phyloP scores from a whole-genome alignment of 495 filamentous ascomycete genomes.

The Pyrenula massariospora region DNA sequence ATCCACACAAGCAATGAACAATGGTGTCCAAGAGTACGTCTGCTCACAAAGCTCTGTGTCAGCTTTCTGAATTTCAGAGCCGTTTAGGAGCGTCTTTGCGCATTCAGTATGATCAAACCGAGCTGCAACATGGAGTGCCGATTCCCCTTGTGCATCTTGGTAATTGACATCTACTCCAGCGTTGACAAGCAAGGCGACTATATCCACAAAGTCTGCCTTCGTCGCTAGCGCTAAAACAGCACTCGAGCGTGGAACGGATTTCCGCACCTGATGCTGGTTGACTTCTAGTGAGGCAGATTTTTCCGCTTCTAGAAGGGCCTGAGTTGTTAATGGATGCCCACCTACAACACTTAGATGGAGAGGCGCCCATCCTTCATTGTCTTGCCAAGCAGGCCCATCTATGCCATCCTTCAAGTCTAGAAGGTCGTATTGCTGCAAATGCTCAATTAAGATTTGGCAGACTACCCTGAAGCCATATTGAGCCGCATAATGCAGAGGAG shows the following conservation, averaged over 20 bases:
- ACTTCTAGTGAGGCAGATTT: conserved; percentile 50
- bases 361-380: conserved; percentile 82
- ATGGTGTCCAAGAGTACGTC: conserved; percentile 83
- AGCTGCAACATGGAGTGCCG: conserved; percentile 83
- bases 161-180: conserved; percentile 91
- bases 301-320: conserved; percentile 66
- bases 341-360: conserved; percentile 87
- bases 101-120: conserved; percentile 77
- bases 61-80: conserved; percentile 54
- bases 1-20: conserved; percentile 86
- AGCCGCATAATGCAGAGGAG: conserved; percentile 88
- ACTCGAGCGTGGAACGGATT: conserved; percentile 69
- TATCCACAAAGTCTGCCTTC: conserved; percentile 68
- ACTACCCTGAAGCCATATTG: conserved; percentile 86
- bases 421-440: conserved; percentile 79
- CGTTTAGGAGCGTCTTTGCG: conserved; percentile 59
- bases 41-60: conserved; percentile 71
- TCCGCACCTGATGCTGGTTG: conserved; percentile 48
- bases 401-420: conserved; percentile 78
- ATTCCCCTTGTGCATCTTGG: conserved; percentile 87
- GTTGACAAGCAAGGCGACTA: conserved; percentile 77
- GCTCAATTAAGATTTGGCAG: conserved; percentile 75
- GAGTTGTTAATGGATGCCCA: conserved; percentile 77
- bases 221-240: conserved; percentile 80
- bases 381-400: conserved; percentile 77